A percentile compares a stretch with the other conserved stretches of the same genome.
Conservation (phyloP, 176 grass and related monocot species). For the sorghum (Sorghum bicolor) region DNA sequence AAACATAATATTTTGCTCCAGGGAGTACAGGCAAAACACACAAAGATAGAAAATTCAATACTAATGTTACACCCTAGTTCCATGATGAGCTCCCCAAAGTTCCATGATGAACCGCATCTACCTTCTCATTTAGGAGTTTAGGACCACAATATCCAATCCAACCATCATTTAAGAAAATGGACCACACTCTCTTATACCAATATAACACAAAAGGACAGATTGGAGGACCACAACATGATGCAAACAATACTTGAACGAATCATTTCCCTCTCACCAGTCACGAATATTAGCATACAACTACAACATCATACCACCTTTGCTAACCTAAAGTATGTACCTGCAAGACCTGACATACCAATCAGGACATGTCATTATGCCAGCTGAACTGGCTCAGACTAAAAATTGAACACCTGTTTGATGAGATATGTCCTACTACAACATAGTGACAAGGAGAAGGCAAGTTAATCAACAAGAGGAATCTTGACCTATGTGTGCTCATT, state of each 20-base stretch:
- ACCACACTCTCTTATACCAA: slow-evolving; percentile 27
- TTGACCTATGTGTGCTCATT: not conserved
- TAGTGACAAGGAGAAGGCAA: not conserved
- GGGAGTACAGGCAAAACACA: not conserved
- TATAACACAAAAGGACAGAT: slow-evolving; percentile 22
- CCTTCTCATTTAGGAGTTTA: slow-evolving; percentile 13
- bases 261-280: slow-evolving; percentile 11
- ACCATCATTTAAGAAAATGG: slow-evolving; percentile 29
- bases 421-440: not conserved
- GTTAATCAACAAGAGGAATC: not conserved
- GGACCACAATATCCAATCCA: slow-evolving; percentile 32
- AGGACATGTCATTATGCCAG: not conserved
- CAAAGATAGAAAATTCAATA: not conserved
- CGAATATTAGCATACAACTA: slow-evolving; percentile 9
- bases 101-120: slow-evolving; percentile 1
- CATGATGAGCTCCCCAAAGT: not conserved
- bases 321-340: not conserved
- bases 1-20: slow-evolving; percentile 11
- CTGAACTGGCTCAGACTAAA: not conserved
- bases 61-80: not conserved
- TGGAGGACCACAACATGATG: not conserved
- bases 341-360: slow-evolving; percentile 12
- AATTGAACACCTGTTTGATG: not conserved
- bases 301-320: not conserved
- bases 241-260: slow-evolving; percentile 2